phyloP scores from a whole-genome alignment of 441 rosid species.

The Gossypium trilobum region DNA sequence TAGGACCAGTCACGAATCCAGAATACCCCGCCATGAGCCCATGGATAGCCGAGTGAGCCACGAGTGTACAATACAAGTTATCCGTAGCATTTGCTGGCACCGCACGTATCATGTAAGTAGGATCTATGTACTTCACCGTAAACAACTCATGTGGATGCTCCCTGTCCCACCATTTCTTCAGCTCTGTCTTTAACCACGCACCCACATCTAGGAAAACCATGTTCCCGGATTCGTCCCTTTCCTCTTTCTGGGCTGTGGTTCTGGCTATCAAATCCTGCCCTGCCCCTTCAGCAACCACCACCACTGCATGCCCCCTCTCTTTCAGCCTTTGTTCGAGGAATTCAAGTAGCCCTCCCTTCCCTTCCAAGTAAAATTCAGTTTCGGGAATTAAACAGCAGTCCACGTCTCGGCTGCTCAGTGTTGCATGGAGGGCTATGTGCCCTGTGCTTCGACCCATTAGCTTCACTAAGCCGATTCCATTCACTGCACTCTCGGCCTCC shows the following conservation, averaged over 20 bases:
- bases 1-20: slow-evolving; percentile 71
- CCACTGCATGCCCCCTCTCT: slow-evolving; percentile 57
- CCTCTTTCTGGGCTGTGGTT: slow-evolving; percentile 35
- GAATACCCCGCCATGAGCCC: slow-evolving; percentile 86
- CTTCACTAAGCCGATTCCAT: slow-evolving; percentile 58
- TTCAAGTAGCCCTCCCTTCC: slow-evolving; percentile 62
- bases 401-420: slow-evolving; percentile 82
- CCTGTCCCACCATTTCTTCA: slow-evolving; percentile 62
- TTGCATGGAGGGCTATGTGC: slow-evolving; percentile 75
- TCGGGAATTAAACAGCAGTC: slow-evolving; percentile 88
- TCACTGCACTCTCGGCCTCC: slow-evolving; percentile 8
- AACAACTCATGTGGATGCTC: slow-evolving; percentile 58
- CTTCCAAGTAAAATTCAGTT: slow-evolving; percentile 55
- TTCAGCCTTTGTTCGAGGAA: slow-evolving; percentile 44
- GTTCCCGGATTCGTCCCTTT: slow-evolving; percentile 77
- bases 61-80: slow-evolving; percentile 66
- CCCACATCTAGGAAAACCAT: slow-evolving; percentile 70
- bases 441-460: slow-evolving; percentile 90
- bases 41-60: slow-evolving; percentile 79
- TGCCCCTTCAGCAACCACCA: slow-evolving; percentile 84
- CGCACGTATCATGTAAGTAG: slow-evolving; percentile 86
- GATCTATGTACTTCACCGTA: slow-evolving; percentile 70
- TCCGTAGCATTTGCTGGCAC: slow-evolving; percentile 77
- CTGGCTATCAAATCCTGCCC: slow-evolving; percentile 72
- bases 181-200: slow-evolving; percentile 66